Evolutionary conservation across 2,329 filamentous ascomycete genomes (phyloP).

Genomic region (Balansia obtecta): DNA sequence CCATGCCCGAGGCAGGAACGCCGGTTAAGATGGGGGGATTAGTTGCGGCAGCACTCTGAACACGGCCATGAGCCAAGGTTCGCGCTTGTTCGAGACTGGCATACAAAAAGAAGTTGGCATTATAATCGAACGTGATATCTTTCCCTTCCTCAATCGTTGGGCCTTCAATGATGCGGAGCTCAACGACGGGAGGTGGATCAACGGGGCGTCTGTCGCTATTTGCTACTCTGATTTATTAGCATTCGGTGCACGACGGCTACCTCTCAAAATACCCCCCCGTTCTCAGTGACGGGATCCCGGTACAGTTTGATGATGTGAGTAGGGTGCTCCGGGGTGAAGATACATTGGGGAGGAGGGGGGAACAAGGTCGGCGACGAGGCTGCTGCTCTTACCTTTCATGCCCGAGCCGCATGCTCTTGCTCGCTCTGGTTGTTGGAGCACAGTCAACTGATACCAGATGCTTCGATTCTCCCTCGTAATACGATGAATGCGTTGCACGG

Average conservation of each 20-base stretch:
- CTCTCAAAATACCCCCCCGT: neutral
- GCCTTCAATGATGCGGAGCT: constrained; percentile 75
- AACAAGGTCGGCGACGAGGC: neutral
- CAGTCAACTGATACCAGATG: constrained; percentile 70
- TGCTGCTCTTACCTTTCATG: constrained; percentile 65
- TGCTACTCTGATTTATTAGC: constrained; percentile 17
- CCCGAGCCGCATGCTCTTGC: constrained; percentile 91
- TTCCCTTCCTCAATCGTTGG: constrained; percentile 44
- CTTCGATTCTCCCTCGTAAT: constrained; percentile 60
- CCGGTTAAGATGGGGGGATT: constrained; percentile 81
- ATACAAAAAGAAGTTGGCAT: constrained; percentile 95
- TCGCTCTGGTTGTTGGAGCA: constrained; percentile 89
- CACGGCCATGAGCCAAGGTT: constrained; percentile 68
- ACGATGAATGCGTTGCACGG: constrained; percentile 33
- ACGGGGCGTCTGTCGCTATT: constrained; percentile 71
- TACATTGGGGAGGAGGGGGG: too few species aligned
- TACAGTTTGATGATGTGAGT: neutral
- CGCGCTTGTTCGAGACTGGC: constrained; percentile 82
- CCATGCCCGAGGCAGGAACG: constrained; percentile 89
- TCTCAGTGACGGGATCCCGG: neutral
- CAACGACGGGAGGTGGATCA: constrained; percentile 87
- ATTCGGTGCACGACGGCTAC: neutral
- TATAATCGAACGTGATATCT: constrained; percentile 81
- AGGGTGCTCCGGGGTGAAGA: neutral
- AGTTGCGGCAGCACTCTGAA: constrained; percentile 52